Base-by-base conservation (phyloP, 495 filamentous ascomycete genomes). In the Podospora pseudocomata region DNA sequence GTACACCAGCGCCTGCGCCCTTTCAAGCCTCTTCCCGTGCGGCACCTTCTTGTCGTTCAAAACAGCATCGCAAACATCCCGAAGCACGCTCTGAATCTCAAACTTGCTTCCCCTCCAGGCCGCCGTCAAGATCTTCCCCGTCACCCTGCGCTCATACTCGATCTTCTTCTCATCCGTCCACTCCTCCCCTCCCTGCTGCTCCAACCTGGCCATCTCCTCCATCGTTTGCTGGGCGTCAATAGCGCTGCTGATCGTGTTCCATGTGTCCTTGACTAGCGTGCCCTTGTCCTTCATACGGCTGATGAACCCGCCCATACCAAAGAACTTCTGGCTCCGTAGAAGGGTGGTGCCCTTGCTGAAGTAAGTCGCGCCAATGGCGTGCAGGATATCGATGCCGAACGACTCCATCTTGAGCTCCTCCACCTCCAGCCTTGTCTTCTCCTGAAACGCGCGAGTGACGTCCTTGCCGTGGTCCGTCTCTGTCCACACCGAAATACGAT, bases 401-500 rank as follows among this genome's bases (percentile, higher is more conserved):
- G 91, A 94, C 81, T 99, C 95, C 92, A 99, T 98, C 83, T 98
- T 99, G 71, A 98, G 80, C 72, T 97, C 96, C 83, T 99, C 95
- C 16, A 97, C 92, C 79, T 98, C 96, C 28, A 96, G 87, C n/a
- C 89, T 86, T 23, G 88, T 97, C 85, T 98, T 97, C 75, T 92
- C 92, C 74, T 93, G 89, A 79, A 98, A 99, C 2, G 96, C 93
- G 54, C 79, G 79, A 3, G 94, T 97, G 11, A 97, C 92, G 75
- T 96, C 93, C 1, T 77, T 57, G 32, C 89, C 88, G 81, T 95
- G 96, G 81, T 97, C 96, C 4, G 93, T 97, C 79, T 99, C 95
- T 13, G 95, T 97, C 94, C 94, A 97, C 9, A 98, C 89, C 70
- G 90, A 94, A 74, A 99, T 88, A 60, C 94, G 89, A 75, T 97